Percentiles rank a stretch among this genome's conserved stretches.
phyloP scores from a whole-genome alignment of 192 early-diverging fungal species.

The Anaeromyces robustus region DNA sequence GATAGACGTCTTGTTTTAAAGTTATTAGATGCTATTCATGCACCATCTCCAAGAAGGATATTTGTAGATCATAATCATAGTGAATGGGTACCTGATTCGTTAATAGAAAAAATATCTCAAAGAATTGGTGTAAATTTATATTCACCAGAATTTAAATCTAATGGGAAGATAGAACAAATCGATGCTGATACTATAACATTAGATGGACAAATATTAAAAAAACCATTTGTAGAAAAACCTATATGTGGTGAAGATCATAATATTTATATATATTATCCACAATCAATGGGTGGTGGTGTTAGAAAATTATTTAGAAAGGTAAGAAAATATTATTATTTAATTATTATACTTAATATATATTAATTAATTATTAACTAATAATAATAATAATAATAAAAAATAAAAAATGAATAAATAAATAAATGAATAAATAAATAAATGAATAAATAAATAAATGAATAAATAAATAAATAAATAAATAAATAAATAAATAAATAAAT shows the following conservation, averaged over 20 bases:
- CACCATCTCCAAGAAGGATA: constrained; percentile 66
- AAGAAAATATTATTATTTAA: neutral
- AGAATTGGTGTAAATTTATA: constrained; percentile 27
- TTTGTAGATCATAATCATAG: constrained; percentile 56
- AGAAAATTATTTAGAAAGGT: constrained; percentile 66
- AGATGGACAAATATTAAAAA: constrained; percentile 49
- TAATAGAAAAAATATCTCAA: constrained; percentile 33
- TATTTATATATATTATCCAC: constrained; percentile 85
- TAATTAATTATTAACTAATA: neutral
- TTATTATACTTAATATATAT: neutral
- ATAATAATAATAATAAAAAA: no score
- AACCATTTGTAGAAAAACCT: constrained; percentile 97
- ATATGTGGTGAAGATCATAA: constrained; percentile 94
- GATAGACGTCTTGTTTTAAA: constrained; percentile 78
- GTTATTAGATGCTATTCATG: constrained; percentile 60
- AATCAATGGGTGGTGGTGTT: constrained; percentile 63
- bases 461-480: no score
- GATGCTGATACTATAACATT: constrained; percentile 57
- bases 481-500: no score
- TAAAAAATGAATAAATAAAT: no score
- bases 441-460: no score
- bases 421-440: no score
- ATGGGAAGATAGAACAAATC: constrained; percentile 12
- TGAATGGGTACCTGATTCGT: constrained; percentile 29
- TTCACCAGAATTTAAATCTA: constrained; percentile 3